Evolutionary conservation across 441 rosid species (phyloP).

Genomic region (Arabidopsis hybrid): DNA sequence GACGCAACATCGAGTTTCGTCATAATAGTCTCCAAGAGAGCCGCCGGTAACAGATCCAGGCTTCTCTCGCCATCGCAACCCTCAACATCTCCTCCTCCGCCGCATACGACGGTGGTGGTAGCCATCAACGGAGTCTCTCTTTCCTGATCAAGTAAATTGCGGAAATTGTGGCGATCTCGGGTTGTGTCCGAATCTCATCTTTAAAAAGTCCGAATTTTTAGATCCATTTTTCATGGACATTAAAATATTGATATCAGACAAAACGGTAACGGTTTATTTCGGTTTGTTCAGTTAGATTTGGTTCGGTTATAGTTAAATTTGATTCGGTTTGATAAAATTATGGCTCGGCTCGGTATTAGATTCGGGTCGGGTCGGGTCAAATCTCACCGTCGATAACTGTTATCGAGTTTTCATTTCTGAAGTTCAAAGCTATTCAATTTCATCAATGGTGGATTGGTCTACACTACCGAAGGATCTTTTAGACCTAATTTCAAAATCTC

Average conservation of each 20-base stretch:
- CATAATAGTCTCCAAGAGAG: constrained; percentile 70
- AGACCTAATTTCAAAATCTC: constrained; percentile 52
- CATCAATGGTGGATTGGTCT: constrained; percentile 71
- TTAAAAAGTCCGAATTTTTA: background rate
- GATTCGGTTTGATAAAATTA: too few relatives aligned
- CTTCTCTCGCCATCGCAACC: constrained; percentile 42
- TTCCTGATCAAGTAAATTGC: background rate
- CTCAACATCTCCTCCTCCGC: constrained; percentile 26
- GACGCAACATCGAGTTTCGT: constrained; percentile 79
- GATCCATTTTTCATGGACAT: constrained; percentile 35
- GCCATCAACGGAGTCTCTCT: constrained; percentile 31
- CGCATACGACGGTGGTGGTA: constrained; percentile 11
- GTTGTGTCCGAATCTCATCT: constrained; percentile 23
- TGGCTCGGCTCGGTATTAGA: background rate
- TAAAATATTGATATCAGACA: background rate
- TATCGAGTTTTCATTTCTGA: constrained; percentile 1
- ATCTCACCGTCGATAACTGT: background rate
- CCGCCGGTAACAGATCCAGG: constrained; percentile 74
- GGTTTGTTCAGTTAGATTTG: background rate
- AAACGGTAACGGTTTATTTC: background rate
- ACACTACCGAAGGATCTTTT: constrained; percentile 72
- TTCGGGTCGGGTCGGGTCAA: constrained; percentile 11
- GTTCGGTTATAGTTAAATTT: too few relatives aligned
- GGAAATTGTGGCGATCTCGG: constrained; percentile 30
- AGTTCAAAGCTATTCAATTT: background rate